Conservation (phyloP, 1,284 basidiomycete species). For the Singerocomus inundabilis region DNA sequence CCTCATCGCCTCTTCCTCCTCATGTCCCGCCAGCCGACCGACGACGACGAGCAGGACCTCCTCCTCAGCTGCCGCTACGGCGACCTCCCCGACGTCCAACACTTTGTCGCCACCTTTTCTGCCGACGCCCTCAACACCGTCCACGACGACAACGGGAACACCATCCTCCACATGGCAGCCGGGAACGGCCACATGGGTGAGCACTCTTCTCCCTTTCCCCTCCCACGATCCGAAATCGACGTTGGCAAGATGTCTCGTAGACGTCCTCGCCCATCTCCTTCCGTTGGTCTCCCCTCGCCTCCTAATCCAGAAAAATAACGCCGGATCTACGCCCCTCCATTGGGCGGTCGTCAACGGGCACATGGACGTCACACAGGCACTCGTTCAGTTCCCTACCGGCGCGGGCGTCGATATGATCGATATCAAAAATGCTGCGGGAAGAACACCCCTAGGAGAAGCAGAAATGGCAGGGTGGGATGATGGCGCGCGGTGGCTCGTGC, state of each 20-base stretch:
- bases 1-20: too few relatives aligned
- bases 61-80: conserved; percentile 85
- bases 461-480: conserved; percentile 77
- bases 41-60: conserved; percentile 72
- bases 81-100: conserved; percentile 73
- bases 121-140: conserved; percentile 48
- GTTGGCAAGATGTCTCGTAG: conserved; percentile 51
- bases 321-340: conserved; percentile 80
- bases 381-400: conserved; percentile 57
- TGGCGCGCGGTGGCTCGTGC: conserved; percentile 74
- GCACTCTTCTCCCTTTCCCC: conserved; percentile 15
- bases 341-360: conserved; percentile 88
- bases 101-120: conserved; percentile 64
- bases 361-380: conserved; percentile 59
- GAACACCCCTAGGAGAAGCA: conserved; percentile 72
- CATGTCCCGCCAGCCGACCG: conserved; percentile 24
- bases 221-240: conserved; percentile 31
- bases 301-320: conserved; percentile 18
- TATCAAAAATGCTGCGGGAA: conserved; percentile 66
- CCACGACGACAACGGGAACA: conserved; percentile 77
- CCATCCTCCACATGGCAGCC: conserved; percentile 78
- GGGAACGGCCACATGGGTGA: conserved; percentile 86
- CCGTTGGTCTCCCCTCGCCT: conserved; percentile 54
- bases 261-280: conserved; percentile 69
- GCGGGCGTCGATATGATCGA: conserved; percentile 69